Evolutionary conservation across 2,329 filamentous ascomycete genomes (phyloP), one percentile per base, ranked within the genome.

Genomic region (Clonostachys rosea): DNA sequence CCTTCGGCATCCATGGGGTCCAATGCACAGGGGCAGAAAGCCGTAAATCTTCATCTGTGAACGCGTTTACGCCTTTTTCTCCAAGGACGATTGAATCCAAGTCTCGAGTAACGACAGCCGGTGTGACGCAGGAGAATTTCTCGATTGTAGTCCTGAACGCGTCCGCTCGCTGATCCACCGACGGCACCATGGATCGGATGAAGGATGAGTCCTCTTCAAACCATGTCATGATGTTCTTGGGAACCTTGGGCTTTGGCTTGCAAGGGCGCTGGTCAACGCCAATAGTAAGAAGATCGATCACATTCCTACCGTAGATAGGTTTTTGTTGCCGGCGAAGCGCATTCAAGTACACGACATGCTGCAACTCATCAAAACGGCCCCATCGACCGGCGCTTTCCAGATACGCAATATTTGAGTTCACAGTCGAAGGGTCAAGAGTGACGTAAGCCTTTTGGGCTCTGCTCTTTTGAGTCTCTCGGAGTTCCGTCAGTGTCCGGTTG

Each of bases 91-190:
- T 73, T 30, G 78, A 74, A 16, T 83, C 81, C 56, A 95, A 74
- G 53, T 95, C 90, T 33, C 86, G 81, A 1, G 91, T 90, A 5
- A 95, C 84, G 12, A 90, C 92, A 2, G 89, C 85, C 3, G 94
- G 94, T 0, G 94, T 97, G 34, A 96, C 84, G 57, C 92, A 99
- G 1, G 88, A 89, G 59, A 96, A 99, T 61, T 92, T 89, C 52
- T 87, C 83, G 46, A 99, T 85, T 4, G 79, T 84, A 1, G 81
- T 83, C 57, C 92, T 85, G 66, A 95, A 75, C 13, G 76, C 74
- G 45, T 83, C 78, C 2, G 91, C 84, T 20, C 91, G 84, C 57
- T 89, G 79, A 39, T 86, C 78, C 1, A 95, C 65, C 0, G 84
- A 90, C 16, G 84, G 81, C n/a, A 94, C 81, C 68, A 94, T 81